Percentiles rank a stretch among this genome's conserved stretches.
Evolutionary conservation across 2,329 filamentous ascomycete species (phyloP).

Genomic region (Byssochlamys sp.): DNA sequence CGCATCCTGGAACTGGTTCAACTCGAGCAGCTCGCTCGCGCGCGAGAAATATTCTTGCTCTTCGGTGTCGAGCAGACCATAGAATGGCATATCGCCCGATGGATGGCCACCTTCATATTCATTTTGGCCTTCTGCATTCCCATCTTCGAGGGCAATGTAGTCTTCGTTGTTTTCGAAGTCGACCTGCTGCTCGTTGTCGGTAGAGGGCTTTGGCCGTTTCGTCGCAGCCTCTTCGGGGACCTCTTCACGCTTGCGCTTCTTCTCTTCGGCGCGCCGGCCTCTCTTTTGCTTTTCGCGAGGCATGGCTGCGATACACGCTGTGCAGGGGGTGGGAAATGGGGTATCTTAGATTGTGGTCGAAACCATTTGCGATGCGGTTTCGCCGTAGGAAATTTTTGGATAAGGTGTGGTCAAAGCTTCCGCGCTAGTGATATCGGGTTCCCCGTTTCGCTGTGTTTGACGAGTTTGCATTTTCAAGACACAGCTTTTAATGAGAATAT

Average conservation of each 20-base stretch:
- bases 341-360: not conserved
- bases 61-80: constrained; percentile 80
- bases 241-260: constrained; percentile 26
- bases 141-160: constrained; percentile 29
- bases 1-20: constrained; percentile 71
- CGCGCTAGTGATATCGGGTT: constrained; percentile 5
- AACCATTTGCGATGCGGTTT: constrained; percentile 2
- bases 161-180: constrained; percentile 10
- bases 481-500: too few relatives aligned
- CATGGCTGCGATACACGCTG: constrained; percentile 19
- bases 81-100: constrained; percentile 62
- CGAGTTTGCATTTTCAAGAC: constrained; percentile 18
- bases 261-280: constrained; percentile 36
- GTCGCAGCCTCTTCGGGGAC: constrained; percentile 21
- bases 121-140: constrained; percentile 12
- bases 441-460: constrained; percentile 14
- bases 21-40: constrained; percentile 79
- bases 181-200: constrained; percentile 7
- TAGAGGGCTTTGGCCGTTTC: constrained; percentile 31
- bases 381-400: constrained; percentile 21
- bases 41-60: constrained; percentile 93
- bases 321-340: not conserved
- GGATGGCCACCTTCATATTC: constrained; percentile 12
- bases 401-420: constrained; percentile 31
- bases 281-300: constrained; percentile 40